Conservation (phyloP, 306 rosid species). For the Acacia confusa region DNA sequence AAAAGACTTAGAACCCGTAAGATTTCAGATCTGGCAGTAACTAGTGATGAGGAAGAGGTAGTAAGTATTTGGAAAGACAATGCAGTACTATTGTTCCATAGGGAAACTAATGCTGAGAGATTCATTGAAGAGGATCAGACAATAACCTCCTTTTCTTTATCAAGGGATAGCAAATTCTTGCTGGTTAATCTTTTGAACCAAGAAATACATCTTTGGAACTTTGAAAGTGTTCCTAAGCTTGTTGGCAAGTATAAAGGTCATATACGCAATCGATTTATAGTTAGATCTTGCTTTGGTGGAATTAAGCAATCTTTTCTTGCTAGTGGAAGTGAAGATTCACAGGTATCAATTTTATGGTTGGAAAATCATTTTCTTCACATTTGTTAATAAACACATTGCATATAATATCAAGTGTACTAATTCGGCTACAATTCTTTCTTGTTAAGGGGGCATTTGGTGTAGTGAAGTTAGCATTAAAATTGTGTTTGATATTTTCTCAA, state of each 20-base stretch:
- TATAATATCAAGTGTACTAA: neutral
- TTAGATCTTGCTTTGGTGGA: slow-evolving; percentile 93
- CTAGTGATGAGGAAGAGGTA: slow-evolving; percentile 66
- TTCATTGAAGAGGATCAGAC: slow-evolving; percentile 66
- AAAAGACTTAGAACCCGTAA: slow-evolving; percentile 71
- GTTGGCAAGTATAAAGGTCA: slow-evolving; percentile 72
- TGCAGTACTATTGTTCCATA: slow-evolving; percentile 59
- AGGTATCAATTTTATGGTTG: slow-evolving; percentile 50
- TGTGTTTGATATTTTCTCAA: neutral
- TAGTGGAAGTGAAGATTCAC: slow-evolving; percentile 98
- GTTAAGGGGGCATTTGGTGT: neutral
- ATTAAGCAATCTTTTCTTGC: slow-evolving; percentile 77
- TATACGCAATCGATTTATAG: slow-evolving; percentile 66
- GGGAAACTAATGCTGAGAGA: slow-evolving; percentile 66
- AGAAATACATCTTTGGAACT: slow-evolving; percentile 90
- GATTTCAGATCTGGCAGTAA: slow-evolving; percentile 85
- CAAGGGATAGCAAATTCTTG: slow-evolving; percentile 71
- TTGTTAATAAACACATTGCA: neutral
- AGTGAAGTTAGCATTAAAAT: neutral
- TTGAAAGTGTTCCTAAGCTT: slow-evolving; percentile 60
- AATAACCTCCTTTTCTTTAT: slow-evolving; percentile 75
- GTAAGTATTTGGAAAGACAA: slow-evolving; percentile 62
- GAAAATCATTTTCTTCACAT: neutral
- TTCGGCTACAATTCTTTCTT: neutral
- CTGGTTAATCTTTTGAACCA: slow-evolving; percentile 82